Evolutionary conservation across 2,329 filamentous ascomycete genomes (phyloP).

Genomic region (Mariannaea elegans): DNA sequence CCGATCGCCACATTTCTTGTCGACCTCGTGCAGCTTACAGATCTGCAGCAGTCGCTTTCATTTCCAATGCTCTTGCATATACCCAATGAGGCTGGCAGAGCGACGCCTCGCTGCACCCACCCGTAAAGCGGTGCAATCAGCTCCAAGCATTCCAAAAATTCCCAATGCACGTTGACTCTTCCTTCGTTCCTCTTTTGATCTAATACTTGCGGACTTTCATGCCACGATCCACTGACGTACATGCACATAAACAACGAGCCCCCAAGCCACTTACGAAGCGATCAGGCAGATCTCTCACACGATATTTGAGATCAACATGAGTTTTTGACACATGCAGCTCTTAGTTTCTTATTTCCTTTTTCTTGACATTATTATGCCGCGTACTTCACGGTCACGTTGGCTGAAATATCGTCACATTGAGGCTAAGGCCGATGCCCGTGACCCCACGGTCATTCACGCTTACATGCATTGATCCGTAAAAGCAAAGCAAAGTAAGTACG

Average conservation of each 20-base stretch:
- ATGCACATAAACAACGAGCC: background rate
- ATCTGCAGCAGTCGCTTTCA: background rate
- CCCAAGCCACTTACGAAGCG: background rate
- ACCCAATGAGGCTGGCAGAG: no score
- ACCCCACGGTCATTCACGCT: conserved; percentile 2
- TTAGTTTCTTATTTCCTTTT: background rate
- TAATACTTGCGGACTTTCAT: no score
- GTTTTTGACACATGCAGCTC: background rate
- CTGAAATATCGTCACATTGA: conserved; percentile 1
- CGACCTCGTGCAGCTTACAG: background rate
- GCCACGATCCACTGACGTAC: background rate
- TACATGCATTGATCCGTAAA: conserved; percentile 4
- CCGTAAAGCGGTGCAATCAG: background rate
- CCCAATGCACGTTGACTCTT: background rate
- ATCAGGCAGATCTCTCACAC: background rate
- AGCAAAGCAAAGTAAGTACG: background rate
- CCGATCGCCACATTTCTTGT: background rate
- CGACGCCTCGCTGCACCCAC: no score
- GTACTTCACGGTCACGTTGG: background rate
- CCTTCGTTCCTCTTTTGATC: no score
- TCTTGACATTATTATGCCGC: background rate
- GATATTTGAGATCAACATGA: background rate
- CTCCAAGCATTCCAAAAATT: background rate
- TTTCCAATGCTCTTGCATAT: background rate
- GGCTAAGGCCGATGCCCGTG: conserved; percentile 5